Evolutionary conservation across 1,284 basidiomycete species (phyloP), one percentile per base, ranked within the genome.

Genomic region (Fomitopsis schrenkii): DNA sequence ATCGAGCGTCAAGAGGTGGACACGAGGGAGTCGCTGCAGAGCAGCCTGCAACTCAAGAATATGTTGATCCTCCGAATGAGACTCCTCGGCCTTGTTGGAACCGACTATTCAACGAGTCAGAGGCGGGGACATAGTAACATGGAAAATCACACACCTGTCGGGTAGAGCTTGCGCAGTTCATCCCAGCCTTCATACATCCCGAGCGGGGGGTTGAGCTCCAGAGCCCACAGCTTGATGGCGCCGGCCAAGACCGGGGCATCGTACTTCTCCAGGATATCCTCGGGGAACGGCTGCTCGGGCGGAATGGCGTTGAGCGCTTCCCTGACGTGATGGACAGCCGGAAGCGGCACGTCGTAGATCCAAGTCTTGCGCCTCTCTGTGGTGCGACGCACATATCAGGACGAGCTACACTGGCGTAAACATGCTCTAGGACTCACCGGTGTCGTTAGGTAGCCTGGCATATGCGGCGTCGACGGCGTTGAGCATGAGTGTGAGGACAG

Each of bases 261-360:
- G 73, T 91, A 94, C 66, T 88, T 87, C 42, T 78, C 77, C 22
- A 95, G 79, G 60, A 94, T 70, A 41, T 90, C 88, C 0, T 77
- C 69, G 2, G 88, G 79, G 63, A 94, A 85, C 26, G 87, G 80
- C 56, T 87, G 80, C 8, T 85, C 85, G 19, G 84, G 77, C 5
- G 85, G 84, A 12, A 93, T 75, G 26, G 83, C 84, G 71, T 97
- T 95, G 62, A 97, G 79, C 2, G 82, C 82, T 71, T 93, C 90
- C 62, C 95, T 87, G 10, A 97, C 84, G 64, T 90, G 88, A 70
- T 97, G 95, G 5, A 90, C 83, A 35, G 88, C 85, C 3, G 84
- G 79, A 26, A 98, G 81, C 0, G 95, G 93, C 2, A 96, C 93
- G 67, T 93, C 88, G 72, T 97, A 97, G 63, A 98, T 93, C 96